A percentile compares a stretch with the other conserved stretches of the same genome.
phyloP scores from a whole-genome alignment of 495 filamentous ascomycete genomes.

The Lasiosphaeria miniovina region DNA sequence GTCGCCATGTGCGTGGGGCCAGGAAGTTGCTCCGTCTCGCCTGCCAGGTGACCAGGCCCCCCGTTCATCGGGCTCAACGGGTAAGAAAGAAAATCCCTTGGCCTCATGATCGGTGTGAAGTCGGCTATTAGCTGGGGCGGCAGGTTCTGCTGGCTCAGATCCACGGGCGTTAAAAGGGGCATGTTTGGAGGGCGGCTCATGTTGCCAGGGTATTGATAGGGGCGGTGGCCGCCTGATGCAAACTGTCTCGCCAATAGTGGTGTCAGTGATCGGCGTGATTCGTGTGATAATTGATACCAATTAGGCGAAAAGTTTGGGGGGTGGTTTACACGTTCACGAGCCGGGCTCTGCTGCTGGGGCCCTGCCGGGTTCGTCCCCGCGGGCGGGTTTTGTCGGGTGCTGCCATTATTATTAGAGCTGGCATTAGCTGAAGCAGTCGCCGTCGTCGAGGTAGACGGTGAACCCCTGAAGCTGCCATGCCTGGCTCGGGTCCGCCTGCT shows the following conservation, averaged over 20 bases:
- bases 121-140: not conserved
- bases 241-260: conserved; percentile 19
- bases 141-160: conserved; percentile 5
- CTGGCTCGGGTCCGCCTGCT: conserved; percentile 40
- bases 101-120: conserved; percentile 4
- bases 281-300: conserved; percentile 8
- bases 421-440: not conserved
- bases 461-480: conserved; percentile 28
- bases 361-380: conserved; percentile 4
- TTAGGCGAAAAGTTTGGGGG: conserved; percentile 12
- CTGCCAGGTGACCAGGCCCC: not conserved
- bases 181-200: conserved; percentile 6
- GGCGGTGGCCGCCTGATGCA: conserved; percentile 3
- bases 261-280: conserved; percentile 18
- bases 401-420: no score
- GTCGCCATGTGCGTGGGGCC: conserved; percentile 7
- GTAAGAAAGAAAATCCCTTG: not conserved
- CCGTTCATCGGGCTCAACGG: not conserved
- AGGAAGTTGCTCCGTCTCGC: conserved; percentile 8
- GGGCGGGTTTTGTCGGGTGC: conserved; percentile 7
- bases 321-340: conserved; percentile 25
- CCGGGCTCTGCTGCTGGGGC: conserved; percentile 21
- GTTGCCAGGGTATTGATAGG: conserved; percentile 5
- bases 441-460: conserved; percentile 6
- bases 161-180: conserved; percentile 6